phyloP scores from a whole-genome alignment of 2,329 filamentous ascomycete species.

The Nannizzia gypsea region DNA sequence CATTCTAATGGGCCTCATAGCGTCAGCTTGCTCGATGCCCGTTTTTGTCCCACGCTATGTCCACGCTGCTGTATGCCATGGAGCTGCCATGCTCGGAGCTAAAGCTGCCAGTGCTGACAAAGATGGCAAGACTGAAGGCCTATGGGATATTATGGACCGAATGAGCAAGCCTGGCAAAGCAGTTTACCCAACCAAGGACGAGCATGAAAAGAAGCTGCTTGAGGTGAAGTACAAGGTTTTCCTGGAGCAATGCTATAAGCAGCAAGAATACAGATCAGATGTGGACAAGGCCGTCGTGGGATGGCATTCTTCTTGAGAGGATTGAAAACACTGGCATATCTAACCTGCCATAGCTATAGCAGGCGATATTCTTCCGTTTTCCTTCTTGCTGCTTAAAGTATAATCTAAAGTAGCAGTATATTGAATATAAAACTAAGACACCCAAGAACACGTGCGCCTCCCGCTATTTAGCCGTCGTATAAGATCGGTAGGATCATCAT shows the following conservation, averaged over 20 bases:
- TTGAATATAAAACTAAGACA: too few species aligned
- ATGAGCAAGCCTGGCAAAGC: constrained; percentile 90
- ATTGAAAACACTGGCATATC: neutral
- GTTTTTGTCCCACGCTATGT: constrained; percentile 90
- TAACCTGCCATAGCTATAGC: too few species aligned
- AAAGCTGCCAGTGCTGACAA: constrained; percentile 82
- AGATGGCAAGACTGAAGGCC: constrained; percentile 65
- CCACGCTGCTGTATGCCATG: constrained; percentile 89
- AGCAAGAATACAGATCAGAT: constrained; percentile 67
- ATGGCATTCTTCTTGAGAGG: constrained; percentile 24
- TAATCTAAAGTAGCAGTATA: too few species aligned
- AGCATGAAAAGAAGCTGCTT: constrained; percentile 64
- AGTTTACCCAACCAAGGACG: constrained; percentile 61
- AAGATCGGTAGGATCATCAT: too few species aligned
- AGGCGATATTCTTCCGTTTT: too few species aligned
- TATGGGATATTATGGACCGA: constrained; percentile 96
- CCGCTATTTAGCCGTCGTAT: too few species aligned
- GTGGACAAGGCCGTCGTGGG: constrained; percentile 52
- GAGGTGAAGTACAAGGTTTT: constrained; percentile 92
- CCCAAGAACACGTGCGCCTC: too few species aligned
- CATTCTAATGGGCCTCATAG: constrained; percentile 80
- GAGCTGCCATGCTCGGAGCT: constrained; percentile 95
- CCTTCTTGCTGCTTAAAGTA: too few species aligned
- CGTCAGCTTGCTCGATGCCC: constrained; percentile 81
- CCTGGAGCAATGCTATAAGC: constrained; percentile 76